Base-by-base conservation (phyloP, 352 stramenopile genomes). In the Phytopythium vexans region DNA sequence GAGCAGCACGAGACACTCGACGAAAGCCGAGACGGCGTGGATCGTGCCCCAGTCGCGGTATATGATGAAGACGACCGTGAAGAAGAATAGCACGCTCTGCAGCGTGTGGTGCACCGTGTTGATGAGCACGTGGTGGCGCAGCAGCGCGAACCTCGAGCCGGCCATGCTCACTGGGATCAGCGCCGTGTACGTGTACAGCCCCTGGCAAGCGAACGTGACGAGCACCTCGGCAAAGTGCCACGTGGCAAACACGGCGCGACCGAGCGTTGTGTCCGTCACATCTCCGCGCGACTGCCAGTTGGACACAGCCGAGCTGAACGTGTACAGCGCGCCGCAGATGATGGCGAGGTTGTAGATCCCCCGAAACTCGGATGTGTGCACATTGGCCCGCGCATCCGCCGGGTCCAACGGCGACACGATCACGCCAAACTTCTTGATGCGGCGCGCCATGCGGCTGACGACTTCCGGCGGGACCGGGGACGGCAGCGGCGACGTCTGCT, bases 321-420 rank as follows among this genome's bases (percentile, higher is more conserved):
- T 72, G 74, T 89, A 92, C 34, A 92, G 60, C 44, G 54, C 71
- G 21, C 72, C 74, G 9, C 70, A 55, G 54, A 92, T 73, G 58
- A 88, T 79, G 31, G 78, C 77, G 27, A 92, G 49, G 62, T 92
- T 88, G 77, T 89, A 92, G 54, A 88, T 72, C 4, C 77, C 78
- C 14, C 78, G 76, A 49, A 92, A 92, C 56, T 89, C 77, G 64
- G 76, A 88, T 61, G 67, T 77, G 70, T 89, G 75, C 34, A 92
- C 75, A n/a, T 68, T 73, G 1, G 74, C 85, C 49, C 77, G 82
- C 38, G 60, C 49, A 59, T 92, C 82, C 6, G 82, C 78, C 4
- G 77, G 78, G 46, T 92, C 78, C 40, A 92, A 31, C 10, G 75
- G 79, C 27, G 82, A 92, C 46, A 89, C 74, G 12, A 72, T 75